These are phyloP conservation scores for Botrytis byssoidea DNA, from an alignment of 2,329 filamentous ascomycete species.

Conservation along the genomic window DNA sequence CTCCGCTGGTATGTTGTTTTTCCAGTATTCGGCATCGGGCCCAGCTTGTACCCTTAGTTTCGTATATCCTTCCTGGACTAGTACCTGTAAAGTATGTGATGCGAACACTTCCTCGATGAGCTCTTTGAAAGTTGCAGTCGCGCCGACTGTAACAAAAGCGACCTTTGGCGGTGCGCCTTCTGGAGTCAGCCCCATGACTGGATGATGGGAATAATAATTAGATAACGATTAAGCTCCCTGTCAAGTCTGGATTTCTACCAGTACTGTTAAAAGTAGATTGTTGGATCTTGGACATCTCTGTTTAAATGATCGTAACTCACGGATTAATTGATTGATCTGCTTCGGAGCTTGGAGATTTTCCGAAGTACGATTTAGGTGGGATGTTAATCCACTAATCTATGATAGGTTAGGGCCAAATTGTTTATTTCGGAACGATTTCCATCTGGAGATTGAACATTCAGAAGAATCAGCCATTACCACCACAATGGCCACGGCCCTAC, in stretches of 20 bases:
- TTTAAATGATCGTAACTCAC: background rate
- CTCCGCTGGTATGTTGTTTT: conserved; percentile 29
- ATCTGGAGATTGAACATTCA: conserved; percentile 5
- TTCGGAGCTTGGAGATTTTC: background rate
- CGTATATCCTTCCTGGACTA: conserved; percentile 63
- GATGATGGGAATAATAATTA: background rate
- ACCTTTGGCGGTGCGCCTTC: background rate
- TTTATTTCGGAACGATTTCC: conserved; percentile 14
- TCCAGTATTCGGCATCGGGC: conserved; percentile 57
- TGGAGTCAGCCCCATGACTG: background rate
- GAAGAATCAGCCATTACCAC: conserved; percentile 17
- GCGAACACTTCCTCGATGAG: conserved; percentile 67
- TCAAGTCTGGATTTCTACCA: background rate
- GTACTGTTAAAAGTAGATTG: background rate
- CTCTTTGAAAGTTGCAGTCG: conserved; percentile 77
- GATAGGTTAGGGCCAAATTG: conserved; percentile 6
- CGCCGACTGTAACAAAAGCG: conserved; percentile 89
- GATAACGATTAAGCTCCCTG: background rate
- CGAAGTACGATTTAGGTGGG: conserved; percentile 10
- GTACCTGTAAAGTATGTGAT: conserved; percentile 58
- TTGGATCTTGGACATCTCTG: background rate
- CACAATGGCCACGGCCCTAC: conserved; percentile 37
- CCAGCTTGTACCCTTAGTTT: conserved; percentile 80
- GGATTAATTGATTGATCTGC: background rate
- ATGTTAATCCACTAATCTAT: background rate